Evolutionary conservation across 1,284 basidiomycete genomes (phyloP), one percentile per base, ranked within the genome.

Genomic region (Xerocomus nothofagi): DNA sequence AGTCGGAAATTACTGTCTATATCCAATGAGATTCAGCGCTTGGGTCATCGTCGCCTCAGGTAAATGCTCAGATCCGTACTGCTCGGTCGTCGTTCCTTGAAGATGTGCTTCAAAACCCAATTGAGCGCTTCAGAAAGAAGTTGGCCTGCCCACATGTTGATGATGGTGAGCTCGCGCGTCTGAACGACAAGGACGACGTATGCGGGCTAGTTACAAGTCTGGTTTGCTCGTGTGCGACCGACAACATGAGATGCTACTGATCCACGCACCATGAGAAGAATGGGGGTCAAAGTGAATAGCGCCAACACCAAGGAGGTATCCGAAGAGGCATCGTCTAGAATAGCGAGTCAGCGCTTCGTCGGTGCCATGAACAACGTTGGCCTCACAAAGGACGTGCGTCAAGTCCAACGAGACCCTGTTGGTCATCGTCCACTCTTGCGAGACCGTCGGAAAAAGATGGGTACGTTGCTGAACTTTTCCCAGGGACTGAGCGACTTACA

Each of bases 141-240:
- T 61, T 93, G 91, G 10, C 91, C 91, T 1, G 79, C 74, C 82
- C 91, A 89, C 81, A 92, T 93, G 45, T 85, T 79, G 57, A 92
- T 77, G 59, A 93, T 79, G 12, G 86, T 73, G 36, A 88, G 76
- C 66, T 93, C 91, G 20, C 91, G 81, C 1, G 88, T 88, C 56
- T 86, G 82, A 3, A 91, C 77, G 6, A 82, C 80, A 20, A 93
- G 74, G 4, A 79, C 84, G 9, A 86, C 84, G 68, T 93, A 93
- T 6, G 88, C 86, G 33, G 88, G 81, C 88, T 91, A 54, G 43
- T 47, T 18, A 34, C 36, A 29, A 47, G 29, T 47, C 39, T 43
- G 32, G 50, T 61, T 14, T 55, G 51, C 30, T 23, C 23, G 29
- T 1, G 41, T 44, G 18, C 21, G 30, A 45, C 20, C 12, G 32